These are phyloP conservation scores for Neofusicoccum kwambonambiense DNA, from an alignment of 2,329 filamentous ascomycete species.

Conservation along the genomic window DNA sequence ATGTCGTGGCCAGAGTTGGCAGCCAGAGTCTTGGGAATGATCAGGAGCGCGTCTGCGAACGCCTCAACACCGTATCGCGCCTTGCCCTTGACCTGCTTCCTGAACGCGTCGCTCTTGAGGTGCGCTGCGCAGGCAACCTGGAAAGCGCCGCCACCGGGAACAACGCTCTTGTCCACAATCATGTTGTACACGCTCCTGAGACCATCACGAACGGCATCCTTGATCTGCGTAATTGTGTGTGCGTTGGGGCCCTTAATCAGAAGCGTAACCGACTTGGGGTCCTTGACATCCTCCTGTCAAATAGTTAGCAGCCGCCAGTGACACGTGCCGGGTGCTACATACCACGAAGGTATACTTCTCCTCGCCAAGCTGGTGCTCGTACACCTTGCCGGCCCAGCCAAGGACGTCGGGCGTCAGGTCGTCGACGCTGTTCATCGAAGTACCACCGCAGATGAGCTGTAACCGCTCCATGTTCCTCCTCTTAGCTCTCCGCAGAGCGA, in stretches of 20 bases:
- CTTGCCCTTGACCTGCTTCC: conserved; percentile 93
- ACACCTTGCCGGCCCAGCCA: conserved; percentile 94
- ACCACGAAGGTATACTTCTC: conserved; percentile 96
- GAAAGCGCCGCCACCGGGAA: conserved; percentile 92
- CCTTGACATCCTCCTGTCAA: conserved; percentile 82
- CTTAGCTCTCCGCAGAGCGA: conserved; percentile 92
- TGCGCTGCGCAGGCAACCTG: conserved; percentile 90
- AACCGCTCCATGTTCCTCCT: conserved; percentile 98
- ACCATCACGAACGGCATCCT: conserved; percentile 92
- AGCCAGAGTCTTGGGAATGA: conserved; percentile 96
- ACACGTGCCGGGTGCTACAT: conserved; percentile 22
- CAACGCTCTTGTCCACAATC: conserved; percentile 95
- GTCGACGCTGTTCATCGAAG: conserved; percentile 93
- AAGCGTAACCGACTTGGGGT: conserved; percentile 95
- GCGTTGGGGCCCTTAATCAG: conserved; percentile 97
- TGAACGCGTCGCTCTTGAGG: conserved; percentile 81
- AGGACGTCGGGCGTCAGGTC: conserved; percentile 84
- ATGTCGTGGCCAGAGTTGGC: conserved; percentile 96
- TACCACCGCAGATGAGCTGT: conserved; percentile 89
- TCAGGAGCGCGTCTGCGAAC: conserved; percentile 88
- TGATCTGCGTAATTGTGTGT: conserved; percentile 96
- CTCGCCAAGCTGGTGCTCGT: conserved; percentile 95
- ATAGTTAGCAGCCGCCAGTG: conserved; percentile 24
- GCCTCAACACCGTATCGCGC: conserved; percentile 93
- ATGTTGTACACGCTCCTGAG: conserved; percentile 98